Conservation (phyloP, 352 stramenopile genomes). For the Phytophthora aleatoria region DNA sequence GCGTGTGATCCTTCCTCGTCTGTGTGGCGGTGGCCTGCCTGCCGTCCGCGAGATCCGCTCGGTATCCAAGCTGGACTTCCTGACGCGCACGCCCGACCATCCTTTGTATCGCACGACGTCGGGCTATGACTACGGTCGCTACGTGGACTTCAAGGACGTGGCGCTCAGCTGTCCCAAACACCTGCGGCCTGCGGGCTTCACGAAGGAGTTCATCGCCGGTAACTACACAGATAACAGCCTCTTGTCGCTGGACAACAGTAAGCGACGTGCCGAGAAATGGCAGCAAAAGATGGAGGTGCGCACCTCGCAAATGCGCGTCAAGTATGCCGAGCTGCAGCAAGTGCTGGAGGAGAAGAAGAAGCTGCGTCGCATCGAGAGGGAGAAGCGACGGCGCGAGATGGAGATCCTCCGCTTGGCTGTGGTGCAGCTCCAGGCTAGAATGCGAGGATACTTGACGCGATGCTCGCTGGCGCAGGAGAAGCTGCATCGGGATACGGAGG, state of each 20-base stretch:
- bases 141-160: slow-evolving; percentile 59
- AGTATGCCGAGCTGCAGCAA: slow-evolving; percentile 64
- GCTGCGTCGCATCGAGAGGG: slow-evolving; percentile 35
- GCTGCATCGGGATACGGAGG: slow-evolving; percentile 35
- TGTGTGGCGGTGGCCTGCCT: slow-evolving; percentile 37
- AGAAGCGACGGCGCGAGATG: slow-evolving; percentile 44
- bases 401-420: slow-evolving; percentile 27
- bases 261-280: slow-evolving; percentile 53
- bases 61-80: slow-evolving; percentile 57
- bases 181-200: slow-evolving; percentile 46
- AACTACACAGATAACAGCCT: slow-evolving; percentile 58
- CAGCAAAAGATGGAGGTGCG: slow-evolving; percentile 55
- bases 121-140: slow-evolving; percentile 64
- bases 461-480: slow-evolving; percentile 20
- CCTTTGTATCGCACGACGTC: slow-evolving; percentile 66
- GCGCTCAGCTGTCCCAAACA: slow-evolving; percentile 63
- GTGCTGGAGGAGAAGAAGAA: slow-evolving; percentile 53
- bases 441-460: slow-evolving; percentile 43
- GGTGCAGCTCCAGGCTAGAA: slow-evolving; percentile 34
- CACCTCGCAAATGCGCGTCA: slow-evolving; percentile 66
- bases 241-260: slow-evolving; percentile 61
- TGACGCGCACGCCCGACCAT: slow-evolving; percentile 37
- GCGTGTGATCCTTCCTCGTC: slow-evolving; percentile 47
- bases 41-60: slow-evolving; percentile 42
- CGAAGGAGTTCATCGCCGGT: slow-evolving; percentile 62